Conservation (phyloP, 1,139 yeast genomes). For the Saccharomyces hybrid region DNA sequence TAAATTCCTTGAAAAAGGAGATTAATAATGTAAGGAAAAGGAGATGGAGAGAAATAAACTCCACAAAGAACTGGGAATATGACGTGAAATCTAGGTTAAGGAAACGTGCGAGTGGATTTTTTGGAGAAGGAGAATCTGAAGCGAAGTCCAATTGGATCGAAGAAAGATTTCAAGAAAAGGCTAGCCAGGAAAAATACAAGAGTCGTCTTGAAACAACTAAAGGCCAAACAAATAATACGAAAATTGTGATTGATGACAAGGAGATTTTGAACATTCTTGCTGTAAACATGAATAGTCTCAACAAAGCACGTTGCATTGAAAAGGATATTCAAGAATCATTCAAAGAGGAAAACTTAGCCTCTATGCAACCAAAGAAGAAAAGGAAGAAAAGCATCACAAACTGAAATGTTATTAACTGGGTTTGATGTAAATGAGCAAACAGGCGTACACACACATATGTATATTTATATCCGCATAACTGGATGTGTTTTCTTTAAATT, state of each 20-base stretch:
- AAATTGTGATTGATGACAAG: slow-evolving; percentile 19
- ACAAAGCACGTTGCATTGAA: slow-evolving; percentile 26
- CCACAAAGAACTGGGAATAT: slow-evolving; percentile 76
- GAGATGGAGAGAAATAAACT: slow-evolving; percentile 82
- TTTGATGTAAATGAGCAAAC: not conserved
- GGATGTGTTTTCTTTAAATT: too few species aligned
- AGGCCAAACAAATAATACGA: not conserved
- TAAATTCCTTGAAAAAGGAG: slow-evolving; percentile 46
- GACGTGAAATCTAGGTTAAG: slow-evolving; percentile 73
- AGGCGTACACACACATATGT: not conserved
- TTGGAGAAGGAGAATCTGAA: slow-evolving; percentile 53
- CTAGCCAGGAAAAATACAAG: slow-evolving; percentile 43
- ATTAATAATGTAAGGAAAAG: slow-evolving; percentile 75
- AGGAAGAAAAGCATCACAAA: not conserved
- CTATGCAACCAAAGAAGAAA: slow-evolving; percentile 8
- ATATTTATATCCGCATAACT: not conserved
- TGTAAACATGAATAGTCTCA: slow-evolving; percentile 19
- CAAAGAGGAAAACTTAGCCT: slow-evolving; percentile 2
- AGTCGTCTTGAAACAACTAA: slow-evolving; percentile 5
- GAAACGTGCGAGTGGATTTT: slow-evolving; percentile 60
- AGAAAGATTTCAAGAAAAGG: slow-evolving; percentile 57
- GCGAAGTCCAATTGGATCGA: slow-evolving; percentile 69
- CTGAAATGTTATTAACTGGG: not conserved
- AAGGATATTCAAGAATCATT: slow-evolving; percentile 15
- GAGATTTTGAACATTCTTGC: slow-evolving; percentile 29